phyloP scores from a whole-genome alignment of 805 yeast species.

The Candida montana region DNA sequence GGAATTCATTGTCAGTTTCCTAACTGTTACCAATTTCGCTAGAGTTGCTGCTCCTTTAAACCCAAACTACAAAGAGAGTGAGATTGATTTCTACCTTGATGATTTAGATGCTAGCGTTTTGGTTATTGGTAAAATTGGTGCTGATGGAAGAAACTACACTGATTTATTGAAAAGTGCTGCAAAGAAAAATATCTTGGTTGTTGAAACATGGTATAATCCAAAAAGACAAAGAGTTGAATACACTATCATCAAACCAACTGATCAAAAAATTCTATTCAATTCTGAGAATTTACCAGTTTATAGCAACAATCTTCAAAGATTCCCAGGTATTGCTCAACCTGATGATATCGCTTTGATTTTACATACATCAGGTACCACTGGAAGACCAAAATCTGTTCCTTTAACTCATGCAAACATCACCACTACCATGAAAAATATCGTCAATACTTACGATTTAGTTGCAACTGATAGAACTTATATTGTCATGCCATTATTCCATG shows the following conservation, averaged over 20 bases:
- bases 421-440: constrained; percentile 53
- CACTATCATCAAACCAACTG: constrained; percentile 26
- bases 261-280: constrained; percentile 22
- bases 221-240: constrained; percentile 39
- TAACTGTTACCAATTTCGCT: constrained; percentile 51
- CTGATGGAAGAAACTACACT: constrained; percentile 28
- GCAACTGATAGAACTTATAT: constrained; percentile 49
- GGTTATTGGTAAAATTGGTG: constrained; percentile 47
- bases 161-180: constrained; percentile 48
- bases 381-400: constrained; percentile 73
- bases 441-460: constrained; percentile 49
- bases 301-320: constrained; percentile 24
- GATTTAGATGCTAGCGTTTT: constrained; percentile 56
- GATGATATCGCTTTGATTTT: constrained; percentile 58
- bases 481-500: constrained; percentile 77
- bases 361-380: constrained; percentile 75
- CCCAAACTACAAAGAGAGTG: constrained; percentile 53
- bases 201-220: constrained; percentile 46
- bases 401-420: constrained; percentile 59
- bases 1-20: constrained; percentile 51
- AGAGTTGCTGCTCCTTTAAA: constrained; percentile 67
- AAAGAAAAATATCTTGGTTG: constrained; percentile 41
- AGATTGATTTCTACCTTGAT: constrained; percentile 58
- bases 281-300: constrained; percentile 27
- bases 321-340: constrained; percentile 41